Evolutionary conservation across 2,329 filamentous ascomycete species (phyloP).

Genomic region (Fusarium agapanthi): DNA sequence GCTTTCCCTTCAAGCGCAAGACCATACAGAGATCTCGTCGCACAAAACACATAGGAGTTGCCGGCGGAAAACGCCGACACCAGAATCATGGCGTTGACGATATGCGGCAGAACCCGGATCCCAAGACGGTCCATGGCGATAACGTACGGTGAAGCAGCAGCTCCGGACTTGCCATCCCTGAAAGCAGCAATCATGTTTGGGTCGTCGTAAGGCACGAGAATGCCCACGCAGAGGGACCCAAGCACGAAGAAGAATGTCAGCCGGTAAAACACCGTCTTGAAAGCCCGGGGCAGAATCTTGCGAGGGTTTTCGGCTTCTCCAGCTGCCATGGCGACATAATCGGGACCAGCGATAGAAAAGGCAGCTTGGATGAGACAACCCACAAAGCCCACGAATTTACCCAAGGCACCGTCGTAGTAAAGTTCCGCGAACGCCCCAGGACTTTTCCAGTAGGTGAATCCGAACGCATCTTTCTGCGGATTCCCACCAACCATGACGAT

Average conservation of each 20-base stretch:
- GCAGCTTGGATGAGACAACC: slow-evolving; percentile 77
- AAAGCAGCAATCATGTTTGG: slow-evolving; percentile 68
- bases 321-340: slow-evolving; percentile 74
- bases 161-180: slow-evolving; percentile 65
- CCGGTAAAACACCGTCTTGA: slow-evolving; percentile 82
- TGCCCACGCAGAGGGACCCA: slow-evolving; percentile 76
- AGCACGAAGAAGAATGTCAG: slow-evolving; percentile 79
- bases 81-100: slow-evolving; percentile 78
- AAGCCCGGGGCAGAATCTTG: slow-evolving; percentile 74
- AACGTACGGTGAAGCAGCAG: slow-evolving; percentile 74
- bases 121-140: slow-evolving; percentile 73
- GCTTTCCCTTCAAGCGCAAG: slow-evolving; percentile 75
- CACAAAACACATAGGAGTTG: slow-evolving; percentile 72
- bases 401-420: slow-evolving; percentile 70
- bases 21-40: slow-evolving; percentile 73
- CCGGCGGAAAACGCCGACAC: slow-evolving; percentile 73
- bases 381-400: slow-evolving; percentile 74
- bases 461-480: slow-evolving; percentile 74
- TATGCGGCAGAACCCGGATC: slow-evolving; percentile 71
- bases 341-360: slow-evolving; percentile 73
- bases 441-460: slow-evolving; percentile 72
- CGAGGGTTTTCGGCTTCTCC: slow-evolving; percentile 78
- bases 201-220: slow-evolving; percentile 76
- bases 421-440: slow-evolving; percentile 77
- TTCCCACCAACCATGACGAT: slow-evolving; percentile 86